Conservation (phyloP, 176 grass and related monocot species). For the Oryza punctata region DNA sequence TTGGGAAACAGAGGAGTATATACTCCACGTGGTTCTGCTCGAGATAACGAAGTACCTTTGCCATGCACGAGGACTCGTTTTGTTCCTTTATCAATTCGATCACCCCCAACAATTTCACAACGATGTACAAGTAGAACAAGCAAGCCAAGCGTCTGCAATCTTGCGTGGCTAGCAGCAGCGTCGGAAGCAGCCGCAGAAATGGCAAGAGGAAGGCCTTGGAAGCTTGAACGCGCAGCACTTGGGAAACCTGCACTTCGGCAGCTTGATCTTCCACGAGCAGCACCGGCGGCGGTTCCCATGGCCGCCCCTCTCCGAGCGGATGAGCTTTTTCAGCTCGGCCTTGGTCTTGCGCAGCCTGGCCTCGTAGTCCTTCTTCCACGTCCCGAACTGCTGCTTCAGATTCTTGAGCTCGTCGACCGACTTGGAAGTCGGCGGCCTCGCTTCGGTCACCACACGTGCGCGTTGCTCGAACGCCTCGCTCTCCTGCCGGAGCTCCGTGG, state of each 20-base stretch:
- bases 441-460: neutral
- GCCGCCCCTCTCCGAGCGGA: slow-evolving; percentile 23
- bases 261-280: slow-evolving; percentile 45
- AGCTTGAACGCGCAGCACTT: slow-evolving; percentile 46
- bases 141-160: neutral
- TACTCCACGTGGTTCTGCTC: too few species aligned
- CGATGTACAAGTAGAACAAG: neutral
- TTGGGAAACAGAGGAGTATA: too few species aligned
- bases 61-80: neutral
- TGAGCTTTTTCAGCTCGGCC: slow-evolving; percentile 37
- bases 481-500: slow-evolving; percentile 34
- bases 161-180: neutral
- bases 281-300: slow-evolving; percentile 1
- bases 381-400: slow-evolving; percentile 39
- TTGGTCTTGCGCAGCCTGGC: slow-evolving; percentile 36
- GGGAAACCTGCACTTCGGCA: slow-evolving; percentile 9
- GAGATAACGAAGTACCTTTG: too few species aligned
- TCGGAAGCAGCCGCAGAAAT: slow-evolving; percentile 30
- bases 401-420: slow-evolving; percentile 45
- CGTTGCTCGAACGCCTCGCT: slow-evolving; percentile 36
- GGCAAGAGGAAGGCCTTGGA: neutral
- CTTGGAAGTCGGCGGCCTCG: slow-evolving; percentile 6
- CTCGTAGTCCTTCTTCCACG: slow-evolving; percentile 62
- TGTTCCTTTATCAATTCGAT: neutral
- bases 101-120: neutral